phyloP scores from a whole-genome alignment of 2,329 filamentous ascomycete species.

The Fusarium devonianum region DNA sequence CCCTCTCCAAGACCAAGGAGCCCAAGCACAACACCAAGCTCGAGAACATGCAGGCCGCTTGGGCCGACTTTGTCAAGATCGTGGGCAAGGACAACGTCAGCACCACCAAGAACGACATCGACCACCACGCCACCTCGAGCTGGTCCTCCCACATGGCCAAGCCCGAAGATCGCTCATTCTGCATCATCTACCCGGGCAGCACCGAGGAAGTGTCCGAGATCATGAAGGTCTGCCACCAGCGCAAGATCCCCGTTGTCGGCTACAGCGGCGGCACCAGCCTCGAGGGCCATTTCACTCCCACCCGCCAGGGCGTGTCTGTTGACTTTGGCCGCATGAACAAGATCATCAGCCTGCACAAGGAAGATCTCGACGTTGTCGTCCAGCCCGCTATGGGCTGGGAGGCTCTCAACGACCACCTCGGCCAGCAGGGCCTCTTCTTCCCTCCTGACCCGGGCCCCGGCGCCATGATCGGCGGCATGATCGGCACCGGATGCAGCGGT shows the following conservation, averaged over 20 bases:
- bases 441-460: conserved; percentile 90
- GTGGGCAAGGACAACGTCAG: conserved; percentile 71
- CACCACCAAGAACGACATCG: conserved; percentile 62
- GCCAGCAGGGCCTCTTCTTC: conserved; percentile 81
- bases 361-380: conserved; percentile 78
- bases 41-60: conserved; percentile 72
- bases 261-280: conserved; percentile 90
- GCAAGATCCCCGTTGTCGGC: conserved; percentile 83
- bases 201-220: conserved; percentile 87
- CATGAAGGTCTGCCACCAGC: conserved; percentile 85
- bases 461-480: conserved; percentile 91
- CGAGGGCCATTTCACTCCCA: conserved; percentile 88
- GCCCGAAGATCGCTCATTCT: conserved; percentile 62
- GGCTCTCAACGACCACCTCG: conserved; percentile 78
- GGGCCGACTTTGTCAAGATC: conserved; percentile 71
- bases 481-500: conserved; percentile 75
- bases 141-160: conserved; percentile 67
- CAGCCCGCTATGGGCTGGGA: conserved; percentile 90
- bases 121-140: conserved; percentile 64
- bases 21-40: conserved; percentile 65
- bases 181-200: conserved; percentile 77
- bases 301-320: conserved; percentile 81
- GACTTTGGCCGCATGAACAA: conserved; percentile 88
- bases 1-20: conserved; percentile 59
- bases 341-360: conserved; percentile 77